A percentile compares a stretch with the other conserved stretches of the same genome.
Evolutionary conservation across 2,329 filamentous ascomycete species (phyloP).

Genomic region (Thelonectria discophora): DNA sequence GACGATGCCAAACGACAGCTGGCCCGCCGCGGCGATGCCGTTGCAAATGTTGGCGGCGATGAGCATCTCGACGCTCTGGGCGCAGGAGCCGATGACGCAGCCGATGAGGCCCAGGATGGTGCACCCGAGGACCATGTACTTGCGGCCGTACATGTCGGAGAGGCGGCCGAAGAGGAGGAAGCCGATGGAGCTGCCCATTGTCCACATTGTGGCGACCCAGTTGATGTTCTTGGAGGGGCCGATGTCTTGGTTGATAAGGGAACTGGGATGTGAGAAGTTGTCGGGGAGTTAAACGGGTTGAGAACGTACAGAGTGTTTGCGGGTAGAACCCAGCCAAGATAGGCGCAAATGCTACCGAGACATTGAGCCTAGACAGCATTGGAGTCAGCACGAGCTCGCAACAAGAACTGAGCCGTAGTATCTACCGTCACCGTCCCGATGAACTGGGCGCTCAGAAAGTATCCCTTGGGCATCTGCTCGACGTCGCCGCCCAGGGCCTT

Average conservation of each 20-base stretch:
- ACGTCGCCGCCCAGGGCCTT: conserved; percentile 53
- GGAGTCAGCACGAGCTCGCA: neutral
- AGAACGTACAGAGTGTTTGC: conserved; percentile 45
- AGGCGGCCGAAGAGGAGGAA: conserved; percentile 54
- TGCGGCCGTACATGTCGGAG: conserved; percentile 54
- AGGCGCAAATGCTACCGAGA: conserved; percentile 45
- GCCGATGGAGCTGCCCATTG: conserved; percentile 49
- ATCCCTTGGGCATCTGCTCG: conserved; percentile 51
- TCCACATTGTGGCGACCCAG: conserved; percentile 49
- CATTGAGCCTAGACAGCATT: conserved; percentile 41
- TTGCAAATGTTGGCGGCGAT: conserved; percentile 50
- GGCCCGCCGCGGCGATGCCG: conserved; percentile 50
- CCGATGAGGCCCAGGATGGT: conserved; percentile 47
- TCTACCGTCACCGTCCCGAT: conserved; percentile 50
- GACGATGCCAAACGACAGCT: conserved; percentile 52
- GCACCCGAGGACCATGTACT: conserved; percentile 50
- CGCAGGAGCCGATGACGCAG: conserved; percentile 49
- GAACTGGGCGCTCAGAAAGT: conserved; percentile 51
- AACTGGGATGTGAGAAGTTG: conserved; percentile 12
- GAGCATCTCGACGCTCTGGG: conserved; percentile 47
- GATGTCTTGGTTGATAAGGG: conserved; percentile 45
- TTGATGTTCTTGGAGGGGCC: conserved; percentile 44
- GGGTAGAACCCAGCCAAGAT: conserved; percentile 48
- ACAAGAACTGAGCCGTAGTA: conserved; percentile 5
- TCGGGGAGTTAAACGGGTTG: neutral